Conservation (phyloP, 805 yeast genomes). For the Ogataea methanolica region DNA sequence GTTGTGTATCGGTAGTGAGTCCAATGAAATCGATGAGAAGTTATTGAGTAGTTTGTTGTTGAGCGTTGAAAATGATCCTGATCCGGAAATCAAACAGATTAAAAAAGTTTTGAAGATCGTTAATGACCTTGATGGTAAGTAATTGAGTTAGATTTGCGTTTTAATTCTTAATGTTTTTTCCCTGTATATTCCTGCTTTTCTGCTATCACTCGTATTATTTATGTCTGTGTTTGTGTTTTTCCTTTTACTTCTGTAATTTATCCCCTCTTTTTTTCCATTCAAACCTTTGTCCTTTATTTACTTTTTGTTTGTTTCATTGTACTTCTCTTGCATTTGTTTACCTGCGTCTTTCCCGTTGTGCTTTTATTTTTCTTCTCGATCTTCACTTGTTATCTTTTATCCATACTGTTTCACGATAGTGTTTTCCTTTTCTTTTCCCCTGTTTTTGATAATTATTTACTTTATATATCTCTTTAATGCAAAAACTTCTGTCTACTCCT, state of each 20-base stretch:
- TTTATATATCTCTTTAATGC: neutral
- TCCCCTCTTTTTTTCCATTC: neutral
- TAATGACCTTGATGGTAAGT: conserved; percentile 20
- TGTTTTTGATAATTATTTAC: neutral
- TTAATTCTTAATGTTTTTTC: neutral
- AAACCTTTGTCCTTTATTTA: neutral
- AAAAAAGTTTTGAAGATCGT: conserved; percentile 31
- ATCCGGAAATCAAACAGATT: conserved; percentile 34
- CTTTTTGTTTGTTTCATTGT: neutral
- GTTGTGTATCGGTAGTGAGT: conserved; percentile 83
- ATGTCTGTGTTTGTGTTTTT: no score
- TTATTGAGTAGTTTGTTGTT: conserved; percentile 79
- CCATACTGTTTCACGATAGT: neutral
- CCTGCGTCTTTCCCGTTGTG: neutral
- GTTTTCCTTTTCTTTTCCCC: neutral
- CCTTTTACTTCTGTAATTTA: neutral
- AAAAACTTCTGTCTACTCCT: no score
- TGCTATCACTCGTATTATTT: no score
- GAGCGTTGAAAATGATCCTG: conserved; percentile 87
- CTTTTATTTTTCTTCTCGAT: neutral
- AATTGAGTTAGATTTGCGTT: neutral
- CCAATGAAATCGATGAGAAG: conserved; percentile 53
- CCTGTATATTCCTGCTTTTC: neutral
- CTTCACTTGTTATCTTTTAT: neutral
- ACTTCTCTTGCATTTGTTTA: neutral